A percentile compares a stretch with the other conserved stretches of the same genome.
phyloP scores from a whole-genome alignment of 345 rosid species.

The Orychophragmus violaceus region DNA sequence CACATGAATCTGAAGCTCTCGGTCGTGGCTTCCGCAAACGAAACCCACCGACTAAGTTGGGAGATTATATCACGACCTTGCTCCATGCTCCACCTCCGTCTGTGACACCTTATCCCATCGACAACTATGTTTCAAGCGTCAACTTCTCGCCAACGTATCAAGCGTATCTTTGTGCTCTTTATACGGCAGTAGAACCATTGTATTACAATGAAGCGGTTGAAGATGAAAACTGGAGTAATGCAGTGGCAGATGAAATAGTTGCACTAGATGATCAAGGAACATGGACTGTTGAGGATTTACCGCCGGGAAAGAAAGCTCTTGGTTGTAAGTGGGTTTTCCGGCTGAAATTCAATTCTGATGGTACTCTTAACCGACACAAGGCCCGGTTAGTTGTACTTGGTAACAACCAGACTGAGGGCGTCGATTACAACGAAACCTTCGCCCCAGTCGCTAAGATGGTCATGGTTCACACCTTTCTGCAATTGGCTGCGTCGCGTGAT shows the following conservation, averaged over 20 bases:
- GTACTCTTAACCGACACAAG: background rate
- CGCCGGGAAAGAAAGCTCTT: background rate
- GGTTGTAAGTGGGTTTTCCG: background rate
- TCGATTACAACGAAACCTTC: too few species aligned
- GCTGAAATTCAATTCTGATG: background rate
- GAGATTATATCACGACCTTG: background rate
- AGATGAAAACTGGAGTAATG: too few species aligned
- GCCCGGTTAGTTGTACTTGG: background rate
- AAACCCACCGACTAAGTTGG: background rate
- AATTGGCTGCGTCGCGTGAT: too few species aligned
- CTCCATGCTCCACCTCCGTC: background rate
- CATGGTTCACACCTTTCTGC: too few species aligned
- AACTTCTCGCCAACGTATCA: background rate
- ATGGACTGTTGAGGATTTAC: background rate
- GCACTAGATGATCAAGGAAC: background rate
- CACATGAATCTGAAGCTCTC: background rate
- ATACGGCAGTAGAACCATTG: too few species aligned
- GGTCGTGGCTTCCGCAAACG: background rate
- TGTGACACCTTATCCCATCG: background rate
- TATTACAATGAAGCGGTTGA: too few species aligned
- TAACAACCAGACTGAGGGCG: background rate
- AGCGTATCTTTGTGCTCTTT: too few species aligned
- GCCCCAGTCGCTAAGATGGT: too few species aligned
- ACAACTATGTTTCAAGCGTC: background rate
- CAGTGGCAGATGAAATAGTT: background rate